These are phyloP conservation scores for Oidiodendron maius DNA, from an alignment of 495 filamentous ascomycete genomes.

Conservation along the genomic window DNA sequence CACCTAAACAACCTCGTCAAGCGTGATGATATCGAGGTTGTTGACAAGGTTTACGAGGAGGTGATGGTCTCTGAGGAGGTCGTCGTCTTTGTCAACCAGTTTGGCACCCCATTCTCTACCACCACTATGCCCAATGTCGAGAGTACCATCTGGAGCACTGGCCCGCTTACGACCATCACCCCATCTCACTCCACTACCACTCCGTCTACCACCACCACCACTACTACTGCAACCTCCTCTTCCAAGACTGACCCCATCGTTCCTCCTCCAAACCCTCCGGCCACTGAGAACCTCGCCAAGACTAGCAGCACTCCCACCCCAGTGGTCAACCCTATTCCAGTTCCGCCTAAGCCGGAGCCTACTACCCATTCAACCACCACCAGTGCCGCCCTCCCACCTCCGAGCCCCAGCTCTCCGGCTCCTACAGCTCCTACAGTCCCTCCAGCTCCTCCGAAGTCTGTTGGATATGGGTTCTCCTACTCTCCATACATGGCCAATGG, in stretches of 20 bases:
- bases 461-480: conserved; percentile 59
- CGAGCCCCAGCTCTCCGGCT: conserved; percentile 2
- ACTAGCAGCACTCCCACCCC: conserved; percentile 10
- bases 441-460: conserved; percentile 15
- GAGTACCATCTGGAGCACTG: conserved; percentile 3
- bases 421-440: conserved; percentile 8
- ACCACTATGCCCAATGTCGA: not conserved
- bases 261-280: too few relatives aligned
- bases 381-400: not conserved
- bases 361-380: conserved; percentile 3
- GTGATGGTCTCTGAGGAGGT: conserved; percentile 35
- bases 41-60: conserved; percentile 31
- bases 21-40: conserved; percentile 24
- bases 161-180: not conserved
- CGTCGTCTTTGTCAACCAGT: conserved; percentile 58
- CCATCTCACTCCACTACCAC: conserved; percentile 5
- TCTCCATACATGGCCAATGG: conserved; percentile 63
- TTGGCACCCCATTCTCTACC: conserved; percentile 47
- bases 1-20: conserved; percentile 20
- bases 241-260: not conserved
- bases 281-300: not conserved
- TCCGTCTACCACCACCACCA: conserved; percentile 6
- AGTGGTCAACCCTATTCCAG: too few relatives aligned
- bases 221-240: not conserved
- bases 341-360: not conserved